Base-by-base conservation (phyloP, 495 filamentous ascomycete species). In the Friedmanniomyces simplex region DNA sequence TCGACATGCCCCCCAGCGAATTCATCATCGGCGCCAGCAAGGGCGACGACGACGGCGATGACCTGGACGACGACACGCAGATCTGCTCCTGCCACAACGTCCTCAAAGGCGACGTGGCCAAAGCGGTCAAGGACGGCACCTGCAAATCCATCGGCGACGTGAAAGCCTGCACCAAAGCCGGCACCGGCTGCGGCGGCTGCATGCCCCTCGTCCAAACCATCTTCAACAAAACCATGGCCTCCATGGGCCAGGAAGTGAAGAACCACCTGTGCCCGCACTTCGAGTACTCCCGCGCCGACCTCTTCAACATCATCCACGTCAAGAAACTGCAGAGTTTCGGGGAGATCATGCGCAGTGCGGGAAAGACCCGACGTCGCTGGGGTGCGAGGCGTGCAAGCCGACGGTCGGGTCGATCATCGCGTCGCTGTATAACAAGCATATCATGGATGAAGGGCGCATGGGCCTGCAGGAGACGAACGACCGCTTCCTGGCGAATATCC, bases 81-180 rank as follows among this genome's bases (percentile, higher is more conserved):
- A 85, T 97, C 46, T 97, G 91, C 72, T 90, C 89, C 1, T 97
- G 91, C 68, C 91, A 97, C 73, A 97, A 97, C 70, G 91, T 97
- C 30, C 85, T 83, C 16, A 97, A 97, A 68, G 87, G 84, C 36
- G 89, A 93, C 64, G 77, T 96, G 7, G 21, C 39, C 24, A 37
- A 41, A 13, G 77, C 73, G 13, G 81, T 94, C 68, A 94, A 90
- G 65, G 82, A 85, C 52, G 91, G 88, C 32, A 82, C 79, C 32
- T 95, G 90, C 75, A 95, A 87, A 70, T 85, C 83, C 5, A 80
- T 96, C 32, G 87, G 82, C 28, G 86, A 95, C 52, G 81, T 96
- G 65, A 96, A 97, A 71, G 83, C 87, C 2, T 95, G 89, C 73
- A 97, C 91, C 34, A 96, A 96, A 65, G 91, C 91, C 54, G 91